A percentile compares a stretch with the other conserved stretches of the same genome.
phyloP scores from a whole-genome alignment of 202 grass and related monocot genomes.

The Carex arenaria region DNA sequence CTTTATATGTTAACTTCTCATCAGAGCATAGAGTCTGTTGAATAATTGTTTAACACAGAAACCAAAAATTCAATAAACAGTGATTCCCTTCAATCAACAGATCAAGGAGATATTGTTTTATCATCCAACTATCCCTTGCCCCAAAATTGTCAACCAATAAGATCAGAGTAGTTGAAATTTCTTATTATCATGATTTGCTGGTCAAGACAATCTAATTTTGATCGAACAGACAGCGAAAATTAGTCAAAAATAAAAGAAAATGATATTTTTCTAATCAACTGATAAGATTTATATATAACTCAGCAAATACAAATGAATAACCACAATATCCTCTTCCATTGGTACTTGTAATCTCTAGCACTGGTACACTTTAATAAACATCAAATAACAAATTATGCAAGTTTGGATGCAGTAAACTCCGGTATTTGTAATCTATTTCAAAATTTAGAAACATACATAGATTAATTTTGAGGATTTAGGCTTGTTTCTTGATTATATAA shows the following conservation, averaged over 20 bases:
- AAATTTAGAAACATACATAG: background rate
- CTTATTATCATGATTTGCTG: background rate
- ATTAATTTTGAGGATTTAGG: background rate
- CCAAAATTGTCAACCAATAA: background rate
- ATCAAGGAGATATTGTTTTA: background rate
- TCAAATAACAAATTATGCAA: background rate
- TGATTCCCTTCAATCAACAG: background rate
- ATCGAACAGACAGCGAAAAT: background rate
- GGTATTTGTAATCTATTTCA: background rate
- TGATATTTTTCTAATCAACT: too few species aligned
- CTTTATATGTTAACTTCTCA: background rate
- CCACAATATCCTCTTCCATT: background rate
- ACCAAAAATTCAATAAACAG: background rate
- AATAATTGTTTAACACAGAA: background rate
- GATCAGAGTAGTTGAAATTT: background rate
- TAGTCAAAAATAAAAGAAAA: background rate
- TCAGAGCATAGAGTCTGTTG: too few species aligned
- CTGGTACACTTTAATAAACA: background rate
- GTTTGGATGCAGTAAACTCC: background rate
- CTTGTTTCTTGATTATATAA: conserved; percentile 50
- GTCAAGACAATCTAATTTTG: background rate
- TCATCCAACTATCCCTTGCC: background rate
- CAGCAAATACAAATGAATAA: background rate
- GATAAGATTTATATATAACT: background rate
- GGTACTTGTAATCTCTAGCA: background rate